A percentile compares a stretch with the other conserved stretches of the same genome.
Conservation (phyloP, 768 basidiomycete genomes). For the Boletus sensibilis region DNA sequence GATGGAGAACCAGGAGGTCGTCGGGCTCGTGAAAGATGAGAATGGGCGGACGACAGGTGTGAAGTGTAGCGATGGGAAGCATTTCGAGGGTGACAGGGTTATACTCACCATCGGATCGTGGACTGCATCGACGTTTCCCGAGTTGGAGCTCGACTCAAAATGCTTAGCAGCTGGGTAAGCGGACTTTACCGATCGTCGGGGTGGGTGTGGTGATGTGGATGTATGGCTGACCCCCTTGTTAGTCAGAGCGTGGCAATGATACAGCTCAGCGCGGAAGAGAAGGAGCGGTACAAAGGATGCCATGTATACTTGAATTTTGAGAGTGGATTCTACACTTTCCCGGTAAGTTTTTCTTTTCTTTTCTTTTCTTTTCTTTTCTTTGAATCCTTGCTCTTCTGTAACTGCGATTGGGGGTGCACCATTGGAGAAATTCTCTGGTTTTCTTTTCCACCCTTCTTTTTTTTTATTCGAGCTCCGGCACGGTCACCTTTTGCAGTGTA, state of each 20-base stretch:
- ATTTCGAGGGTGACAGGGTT: slow-evolving; percentile 56
- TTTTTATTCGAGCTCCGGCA: not conserved
- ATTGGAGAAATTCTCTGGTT: not conserved
- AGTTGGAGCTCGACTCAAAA: slow-evolving; percentile 45
- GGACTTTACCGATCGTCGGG: not conserved
- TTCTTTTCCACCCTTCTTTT: not conserved
- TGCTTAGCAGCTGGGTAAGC: slow-evolving; percentile 82
- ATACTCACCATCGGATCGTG: slow-evolving; percentile 79
- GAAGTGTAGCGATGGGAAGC: slow-evolving; percentile 54
- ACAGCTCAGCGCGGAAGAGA: slow-evolving; percentile 72
- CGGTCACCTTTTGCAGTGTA: not conserved
- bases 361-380: not conserved
- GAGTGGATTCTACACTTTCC: slow-evolving; percentile 81
- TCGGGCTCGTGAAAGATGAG: slow-evolving; percentile 41
- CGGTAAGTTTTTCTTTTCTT: slow-evolving; percentile 45
- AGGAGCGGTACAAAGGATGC: slow-evolving; percentile 51
- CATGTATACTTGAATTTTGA: slow-evolving; percentile 75
- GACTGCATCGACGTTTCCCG: slow-evolving; percentile 79
- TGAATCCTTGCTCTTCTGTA: not conserved
- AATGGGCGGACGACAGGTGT: slow-evolving; percentile 56
- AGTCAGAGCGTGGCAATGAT: slow-evolving; percentile 82
- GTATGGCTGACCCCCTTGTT: not conserved
- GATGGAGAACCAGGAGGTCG: slow-evolving; percentile 55
- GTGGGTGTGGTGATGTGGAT: not conserved
- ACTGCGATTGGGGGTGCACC: not conserved